Evolutionary conservation across 2,329 filamentous ascomycete species (phyloP), one percentile per base, ranked within the genome.

Genomic region (Penicillium decumbens): DNA sequence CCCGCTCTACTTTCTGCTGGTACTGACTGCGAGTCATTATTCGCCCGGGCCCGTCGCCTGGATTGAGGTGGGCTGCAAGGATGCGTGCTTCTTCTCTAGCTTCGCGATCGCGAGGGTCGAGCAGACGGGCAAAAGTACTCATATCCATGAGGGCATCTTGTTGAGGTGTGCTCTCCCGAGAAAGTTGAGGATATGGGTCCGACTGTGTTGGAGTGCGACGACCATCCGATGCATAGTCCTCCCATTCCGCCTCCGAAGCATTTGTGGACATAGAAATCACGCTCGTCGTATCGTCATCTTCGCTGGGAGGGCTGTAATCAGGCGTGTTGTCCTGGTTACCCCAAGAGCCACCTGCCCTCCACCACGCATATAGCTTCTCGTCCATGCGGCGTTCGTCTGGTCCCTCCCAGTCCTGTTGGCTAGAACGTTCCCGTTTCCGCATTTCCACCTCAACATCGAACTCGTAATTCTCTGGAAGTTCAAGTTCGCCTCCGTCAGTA

Each of bases 21-120:
- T 88, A 96, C 43, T 82, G 83, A 12, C 88, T 88, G 35, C 93
- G 84, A 1, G 93, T 98, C 73, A 96, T 77, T 49, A 92, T 84
- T 24, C 56, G 46, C 24, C 84, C 76, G 51, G 50, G 38, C 8
- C 67, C 66, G 42, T 61, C 62, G 4, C 59, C 64, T 4, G 82
- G 84, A 49, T 80, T 76, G 1, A 97, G 77, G 66, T 95, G 91
- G 0, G 88, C 85, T 4, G 92, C 85, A 1, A 97, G 79, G 1
- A 90, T 80, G 45, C 82, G 81, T 0, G 93, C 91, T 71, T 95
- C 88, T 45, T 90, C 83, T 33, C 84, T 83, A 55, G 95, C 87
- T 53, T 91, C 88, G 0, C 81, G 78, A 28, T 81, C 89, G 52
- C 80, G 81, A 1, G 93, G 93, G 58, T 95, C 83, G 6, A 98